These are phyloP conservation scores for Claviceps arundinis DNA, from an alignment of 2,329 filamentous ascomycete genomes.

Conservation along the genomic window DNA sequence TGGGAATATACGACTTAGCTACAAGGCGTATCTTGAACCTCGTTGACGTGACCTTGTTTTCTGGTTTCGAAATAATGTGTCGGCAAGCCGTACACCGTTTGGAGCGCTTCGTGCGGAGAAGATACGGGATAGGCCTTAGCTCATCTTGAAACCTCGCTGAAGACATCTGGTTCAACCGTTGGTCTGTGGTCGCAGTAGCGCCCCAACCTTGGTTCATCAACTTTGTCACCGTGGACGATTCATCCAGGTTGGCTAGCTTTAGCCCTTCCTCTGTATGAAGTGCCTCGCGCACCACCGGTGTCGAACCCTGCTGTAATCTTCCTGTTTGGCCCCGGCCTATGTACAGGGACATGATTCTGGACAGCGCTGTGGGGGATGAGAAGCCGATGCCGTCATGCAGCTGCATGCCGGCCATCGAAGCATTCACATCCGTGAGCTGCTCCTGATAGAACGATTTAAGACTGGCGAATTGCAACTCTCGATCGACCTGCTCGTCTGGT, in stretches of 20 bases:
- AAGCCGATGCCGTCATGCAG: conserved; percentile 34
- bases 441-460: conserved; percentile 70
- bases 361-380: conserved; percentile 66
- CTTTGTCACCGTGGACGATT: conserved; percentile 45
- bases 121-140: conserved; percentile 67
- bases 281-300: conserved; percentile 71
- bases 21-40: conserved; percentile 88
- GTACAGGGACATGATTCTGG: conserved; percentile 86
- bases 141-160: conserved; percentile 55
- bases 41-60: conserved; percentile 76
- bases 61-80: conserved; percentile 89
- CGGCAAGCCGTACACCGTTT: conserved; percentile 88
- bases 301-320: conserved; percentile 54
- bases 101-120: conserved; percentile 81
- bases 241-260: conserved; percentile 46
- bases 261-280: conserved; percentile 58
- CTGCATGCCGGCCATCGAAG: conserved; percentile 35
- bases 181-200: conserved; percentile 39
- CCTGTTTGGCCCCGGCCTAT: conserved; percentile 48
- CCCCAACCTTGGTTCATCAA: conserved; percentile 50
- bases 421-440: conserved; percentile 54
- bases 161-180: conserved; percentile 36
- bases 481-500: conserved; percentile 36
- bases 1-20: conserved; percentile 77
- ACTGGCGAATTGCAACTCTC: conserved; percentile 59